Conservation (phyloP, 2,329 filamentous ascomycete genomes). For the Colletotrichum lentis region DNA sequence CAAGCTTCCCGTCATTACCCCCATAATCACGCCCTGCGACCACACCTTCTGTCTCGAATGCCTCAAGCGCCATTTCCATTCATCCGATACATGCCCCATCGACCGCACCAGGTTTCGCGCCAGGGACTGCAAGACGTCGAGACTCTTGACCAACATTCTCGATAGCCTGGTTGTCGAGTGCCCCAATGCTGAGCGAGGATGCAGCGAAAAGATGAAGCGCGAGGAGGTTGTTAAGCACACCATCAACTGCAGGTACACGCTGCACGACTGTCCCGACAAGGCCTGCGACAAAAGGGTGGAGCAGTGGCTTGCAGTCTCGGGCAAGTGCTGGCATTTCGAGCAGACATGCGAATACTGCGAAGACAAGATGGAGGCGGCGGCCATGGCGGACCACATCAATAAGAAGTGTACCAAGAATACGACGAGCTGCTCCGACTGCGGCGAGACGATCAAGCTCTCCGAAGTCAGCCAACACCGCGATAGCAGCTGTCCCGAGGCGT, state of each 20-base stretch:
- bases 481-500: slow-evolving; percentile 54
- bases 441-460: slow-evolving; percentile 53
- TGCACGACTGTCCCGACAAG: slow-evolving; percentile 64
- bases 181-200: slow-evolving; percentile 62
- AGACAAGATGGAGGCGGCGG: slow-evolving; percentile 56
- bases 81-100: slow-evolving; percentile 62
- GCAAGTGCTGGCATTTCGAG: slow-evolving; percentile 62
- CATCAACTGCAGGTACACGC: slow-evolving; percentile 63
- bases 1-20: slow-evolving; percentile 66
- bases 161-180: slow-evolving; percentile 67
- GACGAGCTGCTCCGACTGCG: slow-evolving; percentile 60
- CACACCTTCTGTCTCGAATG: slow-evolving; percentile 72
- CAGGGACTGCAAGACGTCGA: slow-evolving; percentile 46
- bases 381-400: slow-evolving; percentile 56
- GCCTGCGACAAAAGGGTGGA: slow-evolving; percentile 61
- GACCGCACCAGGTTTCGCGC: slow-evolving; percentile 58
- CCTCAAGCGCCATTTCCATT: slow-evolving; percentile 55
- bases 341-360: slow-evolving; percentile 64
- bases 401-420: slow-evolving; percentile 56
- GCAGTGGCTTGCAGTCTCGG: slow-evolving; percentile 52
- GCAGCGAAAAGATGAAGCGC: slow-evolving; percentile 59
- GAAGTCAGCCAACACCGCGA: slow-evolving; percentile 58
- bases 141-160: slow-evolving; percentile 67
- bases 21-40: slow-evolving; percentile 68
- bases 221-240: slow-evolving; percentile 66